Conservation (phyloP, 1,284 basidiomycete species). For the Irpex sp. region DNA sequence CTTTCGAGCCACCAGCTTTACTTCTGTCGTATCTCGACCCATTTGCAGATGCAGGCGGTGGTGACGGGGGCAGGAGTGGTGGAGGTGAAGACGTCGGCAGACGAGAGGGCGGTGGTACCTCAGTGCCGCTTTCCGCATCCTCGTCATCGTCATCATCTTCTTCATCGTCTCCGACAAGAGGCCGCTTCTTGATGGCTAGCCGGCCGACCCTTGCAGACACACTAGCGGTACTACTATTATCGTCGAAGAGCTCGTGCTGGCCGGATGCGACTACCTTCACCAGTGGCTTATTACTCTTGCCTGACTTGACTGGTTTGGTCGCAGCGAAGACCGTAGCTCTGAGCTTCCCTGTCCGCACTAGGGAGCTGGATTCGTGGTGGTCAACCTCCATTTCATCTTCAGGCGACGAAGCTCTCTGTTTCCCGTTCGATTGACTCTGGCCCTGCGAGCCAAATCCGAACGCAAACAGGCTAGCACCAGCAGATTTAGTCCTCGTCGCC, state of each 20-base stretch:
- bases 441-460: not conserved
- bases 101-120: not conserved
- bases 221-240: not conserved
- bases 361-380: conserved; percentile 21
- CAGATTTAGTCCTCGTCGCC: conserved; percentile 17
- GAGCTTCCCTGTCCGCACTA: conserved; percentile 16
- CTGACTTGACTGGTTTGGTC: conserved; percentile 15
- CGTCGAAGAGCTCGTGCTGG: conserved; percentile 28
- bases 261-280: conserved; percentile 25
- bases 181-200: conserved; percentile 20
- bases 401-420: conserved; percentile 25
- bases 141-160: conserved; percentile 10
- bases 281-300: conserved; percentile 1
- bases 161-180: conserved; percentile 16
- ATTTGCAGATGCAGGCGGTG: conserved; percentile 40
- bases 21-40: conserved; percentile 30
- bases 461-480: conserved; percentile 17
- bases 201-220: not conserved
- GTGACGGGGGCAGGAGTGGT: conserved; percentile 56
- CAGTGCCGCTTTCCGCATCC: no score
- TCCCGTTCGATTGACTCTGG: conserved; percentile 16
- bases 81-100: not conserved
- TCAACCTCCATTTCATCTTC: conserved; percentile 14
- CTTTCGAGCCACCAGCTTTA: conserved; percentile 35
- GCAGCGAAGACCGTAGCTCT: conserved; percentile 9